Conservation (phyloP, 1,139 yeast species). For the Yamadazyma kanchanaburiensis region DNA sequence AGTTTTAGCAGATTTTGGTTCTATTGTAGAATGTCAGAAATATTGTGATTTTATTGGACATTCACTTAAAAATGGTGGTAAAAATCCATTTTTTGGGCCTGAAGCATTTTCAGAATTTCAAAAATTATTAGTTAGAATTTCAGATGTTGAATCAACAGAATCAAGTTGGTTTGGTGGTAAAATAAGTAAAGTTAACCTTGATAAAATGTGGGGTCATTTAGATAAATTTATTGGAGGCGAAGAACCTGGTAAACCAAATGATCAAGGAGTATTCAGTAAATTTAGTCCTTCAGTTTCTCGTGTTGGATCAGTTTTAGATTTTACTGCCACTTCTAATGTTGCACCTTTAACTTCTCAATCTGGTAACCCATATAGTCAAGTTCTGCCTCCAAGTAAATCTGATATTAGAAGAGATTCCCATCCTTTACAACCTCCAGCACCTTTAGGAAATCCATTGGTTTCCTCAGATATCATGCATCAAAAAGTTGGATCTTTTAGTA, state of each 20-base stretch:
- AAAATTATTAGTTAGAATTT: slow-evolving; percentile 39
- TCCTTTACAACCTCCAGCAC: slow-evolving; percentile 1
- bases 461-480: slow-evolving; percentile 1
- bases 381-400: slow-evolving; percentile 8
- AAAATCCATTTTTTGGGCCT: slow-evolving; percentile 37
- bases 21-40: slow-evolving; percentile 52
- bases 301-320: slow-evolving; percentile 47
- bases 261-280: slow-evolving; percentile 65
- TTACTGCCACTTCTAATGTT: slow-evolving; percentile 17
- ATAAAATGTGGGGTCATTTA: slow-evolving; percentile 83
- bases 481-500: slow-evolving; percentile 1
- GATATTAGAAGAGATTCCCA: slow-evolving; percentile 2
- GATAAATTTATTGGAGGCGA: slow-evolving; percentile 94
- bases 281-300: slow-evolving; percentile 65
- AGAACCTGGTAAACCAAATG: slow-evolving; percentile 39
- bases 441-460: background rate
- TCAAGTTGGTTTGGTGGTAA: slow-evolving; percentile 61
- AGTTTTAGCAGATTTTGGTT: slow-evolving; percentile 62
- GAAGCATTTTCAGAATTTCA: slow-evolving; percentile 34
- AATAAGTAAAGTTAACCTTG: slow-evolving; percentile 73
- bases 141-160: slow-evolving; percentile 40
- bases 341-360: slow-evolving; percentile 1
- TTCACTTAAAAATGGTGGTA: slow-evolving; percentile 39
- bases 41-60: slow-evolving; percentile 53
- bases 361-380: slow-evolving; percentile 4